phyloP scores from a whole-genome alignment of 805 yeast genomes.

The Candida corydali region DNA sequence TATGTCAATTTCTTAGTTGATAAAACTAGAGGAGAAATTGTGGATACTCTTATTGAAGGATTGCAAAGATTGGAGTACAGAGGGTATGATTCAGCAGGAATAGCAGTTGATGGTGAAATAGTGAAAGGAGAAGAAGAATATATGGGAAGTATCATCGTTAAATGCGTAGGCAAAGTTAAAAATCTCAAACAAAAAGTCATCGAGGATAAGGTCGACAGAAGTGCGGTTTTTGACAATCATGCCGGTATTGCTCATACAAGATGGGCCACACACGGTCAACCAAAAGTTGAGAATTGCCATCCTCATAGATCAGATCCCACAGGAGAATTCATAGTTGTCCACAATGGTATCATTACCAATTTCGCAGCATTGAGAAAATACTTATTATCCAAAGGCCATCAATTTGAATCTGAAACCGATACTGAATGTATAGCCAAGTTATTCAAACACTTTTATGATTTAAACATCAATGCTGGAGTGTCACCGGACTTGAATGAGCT shows the following conservation, averaged over 20 bases:
- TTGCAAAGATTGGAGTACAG: slow-evolving; percentile 86
- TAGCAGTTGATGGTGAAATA: slow-evolving; percentile 68
- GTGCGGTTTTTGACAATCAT: slow-evolving; percentile 71
- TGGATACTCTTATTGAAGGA: slow-evolving; percentile 85
- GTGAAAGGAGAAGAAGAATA: slow-evolving; percentile 49
- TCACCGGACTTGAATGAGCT: slow-evolving; percentile 86
- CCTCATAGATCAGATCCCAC: slow-evolving; percentile 87
- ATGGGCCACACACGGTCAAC: slow-evolving; percentile 99
- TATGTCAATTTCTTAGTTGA: slow-evolving; percentile 94
- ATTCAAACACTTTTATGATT: slow-evolving; percentile 84
- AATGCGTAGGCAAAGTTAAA: slow-evolving; percentile 88
- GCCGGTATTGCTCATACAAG: slow-evolving; percentile 98
- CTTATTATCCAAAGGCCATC: slow-evolving; percentile 71
- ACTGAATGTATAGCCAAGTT: slow-evolving; percentile 97
- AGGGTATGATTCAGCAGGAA: slow-evolving; percentile 97
- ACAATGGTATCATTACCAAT: slow-evolving; percentile 97
- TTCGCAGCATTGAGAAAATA: slow-evolving; percentile 86
- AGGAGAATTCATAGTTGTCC: slow-evolving; percentile 88
- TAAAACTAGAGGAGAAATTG: slow-evolving; percentile 86
- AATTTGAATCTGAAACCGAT: slow-evolving; percentile 90
- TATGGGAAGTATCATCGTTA: slow-evolving; percentile 63
- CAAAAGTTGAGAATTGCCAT: slow-evolving; percentile 82
- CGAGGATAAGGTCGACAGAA: slow-evolving; percentile 47
- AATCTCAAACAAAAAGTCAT: slow-evolving; percentile 67
- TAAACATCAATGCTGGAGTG: slow-evolving; percentile 65